Base-by-base conservation (phyloP, 2,329 filamentous ascomycete species). In the Colletotrichum ledebouriae region DNA sequence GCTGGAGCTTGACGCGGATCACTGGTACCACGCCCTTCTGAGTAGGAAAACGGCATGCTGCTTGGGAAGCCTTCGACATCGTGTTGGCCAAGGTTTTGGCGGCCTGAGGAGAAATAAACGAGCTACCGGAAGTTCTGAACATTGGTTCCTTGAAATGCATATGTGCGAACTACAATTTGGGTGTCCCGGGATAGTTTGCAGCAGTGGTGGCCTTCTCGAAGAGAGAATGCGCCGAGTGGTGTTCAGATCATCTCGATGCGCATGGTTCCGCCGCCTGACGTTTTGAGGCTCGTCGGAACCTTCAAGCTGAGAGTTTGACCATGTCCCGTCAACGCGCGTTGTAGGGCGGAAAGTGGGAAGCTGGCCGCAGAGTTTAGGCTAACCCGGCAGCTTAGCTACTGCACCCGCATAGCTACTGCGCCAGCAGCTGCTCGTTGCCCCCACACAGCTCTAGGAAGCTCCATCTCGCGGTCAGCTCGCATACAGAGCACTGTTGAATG, bases 1-100 rank as follows among this genome's bases (percentile, higher is more conserved):
- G 55, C 50, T 70, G 42, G 59, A 69, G 53, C 46, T 68, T 13
- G 59, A 69, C 56, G 68, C 49, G 68, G 64, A 70, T 70, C 59
- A 60, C 68, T 64, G 68, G 65, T 57, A 37, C 15, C 20, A 22
- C 25, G 42, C 50, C 57, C 55, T 66, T 34, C 10, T 33, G 41
- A 29, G 41, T 22, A 41, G 55, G 61, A 59, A 50, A 15, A 47
- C 33, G 34, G 49, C 11, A 68, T 37, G 20, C 41, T 65, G 9
- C 44, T 42, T 53, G 6, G 34, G 59, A 33, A 29, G 10, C 29
- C n/a, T 68, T 64, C 25, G 20, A 20, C 15, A 15, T 25, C 41
- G 42, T 34, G 39, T 42, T 52, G 11, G 46, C 49, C 15, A 37
- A 49, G 44, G 17, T 65, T 65, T 39, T 17, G 15, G 13, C 17